phyloP scores from a whole-genome alignment of 345 rosid species.

The Eutrema heterophyllum region DNA sequence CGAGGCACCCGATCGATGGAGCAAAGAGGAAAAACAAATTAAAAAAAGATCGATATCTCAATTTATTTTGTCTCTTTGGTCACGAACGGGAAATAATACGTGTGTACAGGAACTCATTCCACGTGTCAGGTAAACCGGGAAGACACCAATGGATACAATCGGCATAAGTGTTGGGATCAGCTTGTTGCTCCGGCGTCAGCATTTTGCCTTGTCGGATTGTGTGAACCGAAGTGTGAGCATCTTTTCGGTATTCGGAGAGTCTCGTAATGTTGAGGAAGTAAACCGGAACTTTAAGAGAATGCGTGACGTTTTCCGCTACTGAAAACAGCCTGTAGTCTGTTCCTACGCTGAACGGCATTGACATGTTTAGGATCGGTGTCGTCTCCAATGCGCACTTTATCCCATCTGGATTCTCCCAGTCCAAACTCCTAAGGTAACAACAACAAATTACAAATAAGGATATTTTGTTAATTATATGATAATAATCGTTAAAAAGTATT shows the following conservation, averaged over 20 bases:
- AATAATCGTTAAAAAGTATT: not conserved
- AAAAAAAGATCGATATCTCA: not conserved
- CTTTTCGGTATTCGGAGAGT: slow-evolving; percentile 80
- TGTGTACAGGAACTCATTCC: slow-evolving; percentile 85
- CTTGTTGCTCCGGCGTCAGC: slow-evolving; percentile 67
- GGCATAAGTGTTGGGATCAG: slow-evolving; percentile 74
- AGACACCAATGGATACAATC: slow-evolving; percentile 99
- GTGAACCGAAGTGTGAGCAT: slow-evolving; percentile 82
- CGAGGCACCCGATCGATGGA: not conserved
- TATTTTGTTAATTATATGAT: not conserved
- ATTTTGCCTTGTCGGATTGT: slow-evolving; percentile 83
- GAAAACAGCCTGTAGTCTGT: slow-evolving; percentile 61
- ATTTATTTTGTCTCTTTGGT: slow-evolving; percentile 24
- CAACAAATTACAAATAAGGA: not conserved
- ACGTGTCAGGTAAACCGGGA: slow-evolving; percentile 88
- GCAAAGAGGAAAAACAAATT: not conserved
- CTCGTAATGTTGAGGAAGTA: slow-evolving; percentile 65
- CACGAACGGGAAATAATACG: slow-evolving; percentile 63
- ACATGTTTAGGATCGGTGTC: slow-evolving; percentile 50
- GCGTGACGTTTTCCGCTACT: slow-evolving; percentile 48
- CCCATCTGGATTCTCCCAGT: slow-evolving; percentile 88
- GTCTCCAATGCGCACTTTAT: slow-evolving; percentile 85
- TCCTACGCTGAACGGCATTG: slow-evolving; percentile 57
- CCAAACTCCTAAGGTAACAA: slow-evolving; percentile 57
- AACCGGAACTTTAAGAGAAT: slow-evolving; percentile 48